phyloP scores from a whole-genome alignment of 208 protist species.

The Leptomonas seymouri region DNA sequence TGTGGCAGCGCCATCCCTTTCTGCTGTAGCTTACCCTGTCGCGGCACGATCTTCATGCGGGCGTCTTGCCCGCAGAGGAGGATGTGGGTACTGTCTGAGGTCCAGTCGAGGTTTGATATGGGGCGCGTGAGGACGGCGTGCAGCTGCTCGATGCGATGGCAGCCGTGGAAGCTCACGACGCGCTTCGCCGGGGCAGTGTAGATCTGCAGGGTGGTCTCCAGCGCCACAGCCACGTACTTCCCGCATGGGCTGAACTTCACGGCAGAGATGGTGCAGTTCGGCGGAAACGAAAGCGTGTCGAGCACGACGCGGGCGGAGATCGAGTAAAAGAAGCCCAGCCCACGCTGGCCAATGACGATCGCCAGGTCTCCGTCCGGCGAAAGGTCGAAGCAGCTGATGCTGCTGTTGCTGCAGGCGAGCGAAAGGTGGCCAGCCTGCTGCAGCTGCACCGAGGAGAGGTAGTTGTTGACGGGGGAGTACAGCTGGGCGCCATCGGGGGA shows the following conservation, averaged over 20 bases:
- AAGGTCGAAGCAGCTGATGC: slow-evolving; percentile 89
- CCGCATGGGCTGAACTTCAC: slow-evolving; percentile 90
- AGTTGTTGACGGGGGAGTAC: slow-evolving; percentile 91
- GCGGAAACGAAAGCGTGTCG: slow-evolving; percentile 89
- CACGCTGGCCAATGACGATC: slow-evolving; percentile 75
- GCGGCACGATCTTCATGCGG: slow-evolving; percentile 89
- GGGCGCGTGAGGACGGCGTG: slow-evolving; percentile 82
- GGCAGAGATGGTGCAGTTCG: slow-evolving; percentile 58
- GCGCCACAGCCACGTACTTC: slow-evolving; percentile 84
- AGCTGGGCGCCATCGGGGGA: slow-evolving; percentile 78
- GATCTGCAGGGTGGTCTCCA: slow-evolving; percentile 89
- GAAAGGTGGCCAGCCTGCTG: slow-evolving; percentile 78
- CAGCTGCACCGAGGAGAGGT: slow-evolving; percentile 80
- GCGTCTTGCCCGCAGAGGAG: slow-evolving; percentile 88
- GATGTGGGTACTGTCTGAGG: slow-evolving; percentile 79
- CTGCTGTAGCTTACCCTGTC: slow-evolving; percentile 65
- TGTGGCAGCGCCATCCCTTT: slow-evolving; percentile 83
- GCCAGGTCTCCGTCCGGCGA: slow-evolving; percentile 84
- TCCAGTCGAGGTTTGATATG: slow-evolving; percentile 86
- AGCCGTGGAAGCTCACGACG: slow-evolving; percentile 85
- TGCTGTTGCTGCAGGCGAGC: slow-evolving; percentile 88
- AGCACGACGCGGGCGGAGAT: slow-evolving; percentile 85
- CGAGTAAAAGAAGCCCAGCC: slow-evolving; percentile 90
- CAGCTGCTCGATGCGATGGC: slow-evolving; percentile 87
- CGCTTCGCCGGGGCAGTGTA: slow-evolving; percentile 85